A percentile compares a stretch with the other conserved stretches of the same genome.
Conservation (phyloP, 148 eudicot genomes). For the Polygonum aviculare region DNA sequence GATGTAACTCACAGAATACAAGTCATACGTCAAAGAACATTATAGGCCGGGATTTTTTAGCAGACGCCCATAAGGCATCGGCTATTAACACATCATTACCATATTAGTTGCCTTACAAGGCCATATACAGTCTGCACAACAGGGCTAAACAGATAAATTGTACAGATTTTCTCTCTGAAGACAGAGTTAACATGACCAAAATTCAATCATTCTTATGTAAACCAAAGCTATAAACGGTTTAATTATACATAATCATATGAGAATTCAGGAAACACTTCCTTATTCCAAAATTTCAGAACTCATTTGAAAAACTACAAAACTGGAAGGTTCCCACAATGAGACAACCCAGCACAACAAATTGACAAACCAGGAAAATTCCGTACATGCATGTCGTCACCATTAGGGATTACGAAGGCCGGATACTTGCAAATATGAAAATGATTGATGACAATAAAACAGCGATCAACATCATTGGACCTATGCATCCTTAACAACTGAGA, state of each 20-base stretch:
- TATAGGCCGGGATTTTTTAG: not conserved
- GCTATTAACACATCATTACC: not conserved
- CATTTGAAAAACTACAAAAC: not conserved
- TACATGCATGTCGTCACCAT: not conserved
- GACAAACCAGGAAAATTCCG: not conserved
- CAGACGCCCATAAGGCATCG: not conserved
- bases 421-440: no score
- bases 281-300: not conserved
- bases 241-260: not conserved
- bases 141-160: no score
- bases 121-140: no score
- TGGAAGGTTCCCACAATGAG: not conserved
- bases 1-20: not conserved
- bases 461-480: not conserved
- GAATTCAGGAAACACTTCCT: not conserved
- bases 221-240: not conserved
- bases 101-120: no score
- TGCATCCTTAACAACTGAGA: not conserved
- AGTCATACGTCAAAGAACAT: not conserved
- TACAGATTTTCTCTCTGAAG: not conserved
- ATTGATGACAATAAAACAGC: not conserved
- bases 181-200: not conserved
- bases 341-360: not conserved
- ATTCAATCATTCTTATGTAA: not conserved
- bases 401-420: not conserved